A percentile compares a stretch with the other conserved stretches of the same genome.
These are phyloP conservation scores for Malus hybrid DNA, from an alignment of 331 rosid genomes.

Conservation along the genomic window DNA sequence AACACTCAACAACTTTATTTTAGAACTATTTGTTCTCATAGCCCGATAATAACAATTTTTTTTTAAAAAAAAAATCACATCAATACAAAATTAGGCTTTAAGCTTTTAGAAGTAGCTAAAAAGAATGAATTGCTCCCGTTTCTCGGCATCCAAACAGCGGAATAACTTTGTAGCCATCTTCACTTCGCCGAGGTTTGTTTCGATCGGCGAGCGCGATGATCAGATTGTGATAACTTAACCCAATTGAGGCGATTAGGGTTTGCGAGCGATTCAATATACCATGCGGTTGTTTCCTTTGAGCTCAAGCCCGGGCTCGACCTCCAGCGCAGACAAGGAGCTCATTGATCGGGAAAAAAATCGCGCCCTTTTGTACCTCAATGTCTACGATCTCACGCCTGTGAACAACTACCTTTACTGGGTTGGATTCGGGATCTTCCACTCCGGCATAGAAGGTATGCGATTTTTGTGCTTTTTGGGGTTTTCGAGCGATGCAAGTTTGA, in stretches of 20 bases:
- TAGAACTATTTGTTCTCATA: no score
- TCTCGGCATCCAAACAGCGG: not conserved
- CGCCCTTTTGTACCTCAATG: slow-evolving; percentile 67
- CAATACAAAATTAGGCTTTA: no score
- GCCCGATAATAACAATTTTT: no score
- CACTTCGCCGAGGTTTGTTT: not conserved
- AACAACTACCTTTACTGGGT: slow-evolving; percentile 76
- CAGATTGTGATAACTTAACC: slow-evolving; percentile 27
- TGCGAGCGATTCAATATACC: slow-evolving; percentile 7
- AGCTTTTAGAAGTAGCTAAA: no score
- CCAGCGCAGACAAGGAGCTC: slow-evolving; percentile 30
- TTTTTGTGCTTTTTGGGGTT: not conserved
- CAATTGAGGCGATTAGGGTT: slow-evolving; percentile 19
- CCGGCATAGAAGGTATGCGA: slow-evolving; percentile 83
- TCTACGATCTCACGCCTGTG: slow-evolving; percentile 83
- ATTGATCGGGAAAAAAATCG: slow-evolving; percentile 16
- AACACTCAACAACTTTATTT: no score
- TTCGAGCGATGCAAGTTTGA: not conserved
- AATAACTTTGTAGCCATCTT: not conserved
- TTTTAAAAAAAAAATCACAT: no score
- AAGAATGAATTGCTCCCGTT: not conserved
- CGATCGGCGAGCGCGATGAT: slow-evolving; percentile 13
- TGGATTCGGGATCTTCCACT: slow-evolving; percentile 84
- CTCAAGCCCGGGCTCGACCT: slow-evolving; percentile 39
- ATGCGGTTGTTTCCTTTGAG: slow-evolving; percentile 76